Percentiles rank a stretch among this genome's conserved stretches.
These are phyloP conservation scores for Xenoacremonium recifei DNA, from an alignment of 2,329 filamentous ascomycete genomes.

Conservation along the genomic window DNA sequence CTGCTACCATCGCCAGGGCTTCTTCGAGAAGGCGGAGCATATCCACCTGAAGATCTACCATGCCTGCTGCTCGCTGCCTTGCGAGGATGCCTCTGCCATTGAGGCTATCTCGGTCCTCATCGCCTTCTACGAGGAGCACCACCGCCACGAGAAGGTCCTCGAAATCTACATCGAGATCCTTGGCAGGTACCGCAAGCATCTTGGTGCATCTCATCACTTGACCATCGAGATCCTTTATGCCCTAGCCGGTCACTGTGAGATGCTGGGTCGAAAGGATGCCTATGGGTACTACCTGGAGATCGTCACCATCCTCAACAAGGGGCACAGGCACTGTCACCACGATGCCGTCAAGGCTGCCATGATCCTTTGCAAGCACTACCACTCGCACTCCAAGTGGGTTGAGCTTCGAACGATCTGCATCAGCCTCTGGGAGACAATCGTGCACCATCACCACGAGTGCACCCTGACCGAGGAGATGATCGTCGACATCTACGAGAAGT, in stretches of 20 bases:
- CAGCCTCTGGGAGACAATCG: conserved; percentile 41
- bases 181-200: conserved; percentile 27
- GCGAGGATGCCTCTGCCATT: conserved; percentile 28
- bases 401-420: conserved; percentile 45
- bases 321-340: conserved; percentile 31
- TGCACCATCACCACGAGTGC: conserved; percentile 33
- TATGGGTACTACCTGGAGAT: conserved; percentile 38
- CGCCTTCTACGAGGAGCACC: conserved; percentile 33
- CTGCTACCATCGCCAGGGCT: conserved; percentile 34
- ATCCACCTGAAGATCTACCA: conserved; percentile 37
- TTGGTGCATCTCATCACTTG: conserved; percentile 27
- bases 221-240: conserved; percentile 34
- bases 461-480: conserved; percentile 41
- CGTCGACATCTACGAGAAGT: conserved; percentile 41
- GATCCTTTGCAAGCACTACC: conserved; percentile 43
- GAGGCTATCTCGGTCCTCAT: conserved; percentile 29
- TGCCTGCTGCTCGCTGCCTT: conserved; percentile 31
- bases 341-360: conserved; percentile 46
- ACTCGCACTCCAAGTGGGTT: conserved; percentile 41
- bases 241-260: conserved; percentile 19
- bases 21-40: conserved; percentile 37
- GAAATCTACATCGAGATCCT: conserved; percentile 34
- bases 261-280: conserved; percentile 30
- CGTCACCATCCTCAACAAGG: conserved; percentile 31
- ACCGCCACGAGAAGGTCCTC: conserved; percentile 37